These are phyloP conservation scores for Coemansia sp. DNA, from an alignment of 192 early-diverging fungal species.

Conservation along the genomic window DNA sequence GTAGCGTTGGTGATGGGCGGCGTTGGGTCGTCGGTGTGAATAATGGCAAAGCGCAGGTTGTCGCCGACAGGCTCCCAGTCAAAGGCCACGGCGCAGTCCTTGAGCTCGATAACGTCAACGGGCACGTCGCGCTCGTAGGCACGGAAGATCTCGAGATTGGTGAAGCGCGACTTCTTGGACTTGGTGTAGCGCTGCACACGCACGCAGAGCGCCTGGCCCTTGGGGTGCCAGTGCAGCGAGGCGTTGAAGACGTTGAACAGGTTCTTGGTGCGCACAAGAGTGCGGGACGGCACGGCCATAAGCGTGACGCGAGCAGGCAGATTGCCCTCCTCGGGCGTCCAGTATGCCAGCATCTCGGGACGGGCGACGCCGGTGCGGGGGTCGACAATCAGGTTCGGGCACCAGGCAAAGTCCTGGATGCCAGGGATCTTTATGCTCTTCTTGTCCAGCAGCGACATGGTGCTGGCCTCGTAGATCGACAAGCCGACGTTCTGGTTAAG, in stretches of 20 bases:
- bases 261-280: slow-evolving; percentile 93
- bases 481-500: slow-evolving; percentile 71
- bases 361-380: slow-evolving; percentile 23
- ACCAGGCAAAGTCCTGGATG: slow-evolving; percentile 77
- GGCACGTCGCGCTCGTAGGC: slow-evolving; percentile 88
- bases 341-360: slow-evolving; percentile 82
- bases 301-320: slow-evolving; percentile 97
- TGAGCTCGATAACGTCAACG: slow-evolving; percentile 94
- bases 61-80: slow-evolving; percentile 95
- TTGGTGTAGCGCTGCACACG: slow-evolving; percentile 87
- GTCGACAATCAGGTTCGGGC: slow-evolving; percentile 52
- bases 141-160: slow-evolving; percentile 95
- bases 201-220: slow-evolving; percentile 88
- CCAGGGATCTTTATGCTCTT: slow-evolving; percentile 86
- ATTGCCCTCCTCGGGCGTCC: slow-evolving; percentile 93
- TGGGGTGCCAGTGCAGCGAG: slow-evolving; percentile 87
- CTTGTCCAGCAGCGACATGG: slow-evolving; percentile 90
- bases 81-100: slow-evolving; percentile 77
- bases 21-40: slow-evolving; percentile 71
- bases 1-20: slow-evolving; percentile 53
- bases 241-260: slow-evolving; percentile 91
- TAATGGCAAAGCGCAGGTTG: slow-evolving; percentile 76
- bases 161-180: slow-evolving; percentile 84
- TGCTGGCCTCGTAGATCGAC: slow-evolving; percentile 88
- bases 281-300: slow-evolving; percentile 74